These are phyloP conservation scores for Omphalea diandra DNA, from an alignment of 441 rosid species.

Conservation along the genomic window DNA sequence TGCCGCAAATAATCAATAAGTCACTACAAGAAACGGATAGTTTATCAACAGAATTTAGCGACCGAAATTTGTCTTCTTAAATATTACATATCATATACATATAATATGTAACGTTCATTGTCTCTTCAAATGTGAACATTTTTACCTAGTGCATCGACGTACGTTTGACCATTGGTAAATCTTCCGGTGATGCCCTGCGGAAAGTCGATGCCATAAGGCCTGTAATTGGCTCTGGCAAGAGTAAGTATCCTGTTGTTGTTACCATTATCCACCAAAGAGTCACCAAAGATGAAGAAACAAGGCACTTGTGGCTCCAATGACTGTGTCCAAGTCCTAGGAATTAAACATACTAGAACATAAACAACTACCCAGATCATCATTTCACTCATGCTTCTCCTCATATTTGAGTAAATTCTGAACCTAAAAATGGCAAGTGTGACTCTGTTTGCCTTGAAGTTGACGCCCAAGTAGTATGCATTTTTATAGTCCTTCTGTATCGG, in stretches of 20 bases:
- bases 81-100: too few relatives aligned
- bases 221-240: slow-evolving; percentile 34
- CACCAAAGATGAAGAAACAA: slow-evolving; percentile 36
- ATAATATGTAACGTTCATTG: too few relatives aligned
- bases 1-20: too few relatives aligned
- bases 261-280: slow-evolving; percentile 34
- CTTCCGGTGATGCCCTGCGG: slow-evolving; percentile 30
- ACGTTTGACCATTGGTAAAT: slow-evolving; percentile 36
- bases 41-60: too few relatives aligned
- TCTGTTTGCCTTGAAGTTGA: too few relatives aligned
- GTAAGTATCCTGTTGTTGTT: slow-evolving; percentile 31
- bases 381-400: slow-evolving; percentile 6
- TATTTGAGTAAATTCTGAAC: background rate
- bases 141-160: slow-evolving; percentile 32
- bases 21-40: too few relatives aligned
- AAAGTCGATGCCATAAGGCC: slow-evolving; percentile 35
- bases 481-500: slow-evolving; percentile 16
- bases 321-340: slow-evolving; percentile 36
- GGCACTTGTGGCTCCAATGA: slow-evolving; percentile 30
- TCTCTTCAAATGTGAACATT: too few relatives aligned
- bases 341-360: slow-evolving; percentile 27
- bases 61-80: too few relatives aligned
- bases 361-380: slow-evolving; percentile 13
- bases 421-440: too few relatives aligned
- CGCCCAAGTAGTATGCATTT: too few relatives aligned